These are phyloP conservation scores for Ustilago bromivora DNA, from an alignment of 1,284 basidiomycete species.

Conservation along the genomic window DNA sequence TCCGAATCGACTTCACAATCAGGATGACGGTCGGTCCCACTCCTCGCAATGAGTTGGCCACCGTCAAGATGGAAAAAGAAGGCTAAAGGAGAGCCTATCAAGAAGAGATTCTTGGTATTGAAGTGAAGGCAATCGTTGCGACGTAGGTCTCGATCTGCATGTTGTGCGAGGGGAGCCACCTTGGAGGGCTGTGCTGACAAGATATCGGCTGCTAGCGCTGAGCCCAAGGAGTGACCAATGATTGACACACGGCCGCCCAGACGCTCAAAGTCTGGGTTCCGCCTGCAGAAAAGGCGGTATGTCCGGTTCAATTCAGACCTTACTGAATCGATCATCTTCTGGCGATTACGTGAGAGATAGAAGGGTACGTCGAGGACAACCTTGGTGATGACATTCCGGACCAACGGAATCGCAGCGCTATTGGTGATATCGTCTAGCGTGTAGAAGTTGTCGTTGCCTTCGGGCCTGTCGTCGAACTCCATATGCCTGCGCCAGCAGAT, in stretches of 20 bases:
- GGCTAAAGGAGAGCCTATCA: slow-evolving; percentile 74
- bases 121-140: slow-evolving; percentile 54
- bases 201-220: slow-evolving; percentile 74
- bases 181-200: slow-evolving; percentile 74
- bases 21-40: slow-evolving; percentile 71
- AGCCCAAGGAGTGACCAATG: slow-evolving; percentile 73
- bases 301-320: slow-evolving; percentile 66
- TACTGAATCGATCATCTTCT: slow-evolving; percentile 72
- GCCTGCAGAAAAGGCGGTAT: slow-evolving; percentile 74
- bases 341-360: slow-evolving; percentile 71
- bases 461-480: slow-evolving; percentile 54
- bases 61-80: slow-evolving; percentile 74
- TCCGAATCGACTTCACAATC: slow-evolving; percentile 62
- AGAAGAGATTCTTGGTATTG: slow-evolving; percentile 73
- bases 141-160: slow-evolving; percentile 20
- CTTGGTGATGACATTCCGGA: slow-evolving; percentile 62
- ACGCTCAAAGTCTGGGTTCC: slow-evolving; percentile 71
- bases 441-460: slow-evolving; percentile 71
- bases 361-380: slow-evolving; percentile 73
- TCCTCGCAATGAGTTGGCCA: slow-evolving; percentile 73
- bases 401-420: slow-evolving; percentile 52
- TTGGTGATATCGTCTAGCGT: slow-evolving; percentile 70
- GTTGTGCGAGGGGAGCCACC: slow-evolving; percentile 59
- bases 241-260: slow-evolving; percentile 72
- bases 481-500: slow-evolving; percentile 74